Conservation (phyloP, 495 filamentous ascomycete species). For the Hypoxylon rickii region DNA sequence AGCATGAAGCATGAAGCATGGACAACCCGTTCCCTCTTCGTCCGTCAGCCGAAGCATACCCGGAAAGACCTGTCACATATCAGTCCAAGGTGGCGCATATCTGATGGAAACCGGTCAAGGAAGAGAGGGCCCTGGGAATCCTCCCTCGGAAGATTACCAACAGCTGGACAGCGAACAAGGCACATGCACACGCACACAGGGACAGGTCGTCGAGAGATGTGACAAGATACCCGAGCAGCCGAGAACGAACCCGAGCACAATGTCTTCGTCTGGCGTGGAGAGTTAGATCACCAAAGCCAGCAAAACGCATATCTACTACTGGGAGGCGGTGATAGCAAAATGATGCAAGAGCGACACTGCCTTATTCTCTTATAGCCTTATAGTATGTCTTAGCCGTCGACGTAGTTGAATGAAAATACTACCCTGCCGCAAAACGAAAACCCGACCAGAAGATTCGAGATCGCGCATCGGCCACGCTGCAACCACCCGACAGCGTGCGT, state of each 20-base stretch:
- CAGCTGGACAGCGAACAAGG: no score
- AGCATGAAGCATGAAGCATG: no score
- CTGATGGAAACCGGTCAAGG: constrained; percentile 25
- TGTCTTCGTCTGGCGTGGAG: no score
- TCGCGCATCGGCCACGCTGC: constrained; percentile 29
- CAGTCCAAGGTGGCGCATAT: constrained; percentile 11
- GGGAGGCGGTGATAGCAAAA: constrained; percentile 11
- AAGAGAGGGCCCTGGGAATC: not conserved
- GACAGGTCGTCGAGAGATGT: constrained; percentile 3
- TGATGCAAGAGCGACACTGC: constrained; percentile 19
- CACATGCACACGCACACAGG: no score
- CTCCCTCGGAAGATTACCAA: constrained; percentile 13
- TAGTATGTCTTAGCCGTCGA: no score
- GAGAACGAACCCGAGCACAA: no score
- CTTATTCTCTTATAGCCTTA: constrained; percentile 13
- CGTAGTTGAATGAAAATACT: no score
- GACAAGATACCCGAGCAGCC: constrained; percentile 12
- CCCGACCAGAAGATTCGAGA: constrained; percentile 28
- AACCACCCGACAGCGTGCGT: constrained; percentile 26
- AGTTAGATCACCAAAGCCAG: no score
- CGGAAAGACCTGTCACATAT: constrained; percentile 31
- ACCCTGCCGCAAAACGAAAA: not conserved
- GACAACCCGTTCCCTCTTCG: constrained; percentile 1
- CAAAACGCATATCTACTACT: not conserved
- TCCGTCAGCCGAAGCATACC: constrained; percentile 11